phyloP scores from a whole-genome alignment of 148 eudicot genomes.

The Arctostaphylos glauca region DNA sequence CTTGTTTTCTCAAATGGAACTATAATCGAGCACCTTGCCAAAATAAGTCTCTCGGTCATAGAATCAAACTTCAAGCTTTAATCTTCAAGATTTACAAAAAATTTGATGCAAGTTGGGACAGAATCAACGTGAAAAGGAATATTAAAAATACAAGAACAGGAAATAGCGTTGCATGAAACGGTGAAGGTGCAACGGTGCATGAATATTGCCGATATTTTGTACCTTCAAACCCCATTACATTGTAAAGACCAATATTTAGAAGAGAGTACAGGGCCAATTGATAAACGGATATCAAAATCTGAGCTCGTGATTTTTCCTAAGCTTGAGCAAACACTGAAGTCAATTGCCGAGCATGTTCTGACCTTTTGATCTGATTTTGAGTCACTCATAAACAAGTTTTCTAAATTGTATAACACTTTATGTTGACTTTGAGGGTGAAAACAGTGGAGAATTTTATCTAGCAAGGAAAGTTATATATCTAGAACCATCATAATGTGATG shows the following conservation, averaged over 20 bases:
- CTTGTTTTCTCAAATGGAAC: background rate
- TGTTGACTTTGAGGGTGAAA: background rate
- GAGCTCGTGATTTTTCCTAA: background rate
- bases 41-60: background rate
- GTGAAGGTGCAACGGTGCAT: background rate
- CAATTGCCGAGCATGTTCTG: no score
- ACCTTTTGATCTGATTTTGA: no score
- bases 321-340: background rate
- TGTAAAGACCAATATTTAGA: background rate
- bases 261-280: background rate
- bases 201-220: background rate
- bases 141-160: background rate
- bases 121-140: background rate
- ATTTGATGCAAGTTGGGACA: background rate
- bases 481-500: background rate
- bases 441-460: background rate
- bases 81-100: background rate
- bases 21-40: background rate
- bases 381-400: no score
- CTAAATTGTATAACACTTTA: background rate
- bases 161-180: background rate
- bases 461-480: background rate
- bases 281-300: background rate
- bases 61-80: background rate
- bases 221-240: background rate